phyloP scores from a whole-genome alignment of 2,329 filamentous ascomycete species.

The Cercospora zeae-maydis region DNA sequence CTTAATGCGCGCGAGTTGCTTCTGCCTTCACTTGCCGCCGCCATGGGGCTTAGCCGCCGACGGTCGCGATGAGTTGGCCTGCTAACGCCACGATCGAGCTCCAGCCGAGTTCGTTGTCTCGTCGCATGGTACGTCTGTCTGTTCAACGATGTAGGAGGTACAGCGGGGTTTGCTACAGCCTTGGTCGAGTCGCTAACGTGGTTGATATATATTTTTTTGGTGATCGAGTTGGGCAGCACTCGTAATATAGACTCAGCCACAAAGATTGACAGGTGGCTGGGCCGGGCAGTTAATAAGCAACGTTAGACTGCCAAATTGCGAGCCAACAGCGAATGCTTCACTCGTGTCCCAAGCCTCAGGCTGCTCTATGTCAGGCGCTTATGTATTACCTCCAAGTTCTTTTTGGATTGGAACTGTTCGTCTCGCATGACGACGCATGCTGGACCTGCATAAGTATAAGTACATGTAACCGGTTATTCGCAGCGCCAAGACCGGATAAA shows the following conservation, averaged over 20 bases:
- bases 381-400: too few species aligned
- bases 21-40: conserved; percentile 1
- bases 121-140: conserved; percentile 13
- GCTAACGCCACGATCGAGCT: conserved; percentile 11
- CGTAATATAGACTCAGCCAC: neutral
- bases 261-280: conserved; percentile 1
- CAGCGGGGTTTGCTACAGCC: neutral
- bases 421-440: neutral
- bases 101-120: neutral
- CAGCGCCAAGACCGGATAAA: conserved; percentile 1
- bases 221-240: conserved; percentile 10
- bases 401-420: neutral
- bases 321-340: neutral
- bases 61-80: conserved; percentile 19
- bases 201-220: too few species aligned
- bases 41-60: conserved; percentile 17
- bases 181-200: neutral
- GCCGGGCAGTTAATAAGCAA: neutral
- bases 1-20: conserved; percentile 12
- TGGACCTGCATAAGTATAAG: neutral
- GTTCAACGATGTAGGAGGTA: neutral
- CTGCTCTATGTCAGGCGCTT: neutral
- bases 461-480: neutral
- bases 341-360: neutral
- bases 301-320: neutral